Evolutionary conservation across 768 basidiomycete genomes (phyloP).

Genomic region (Auriscalpium vulgare): DNA sequence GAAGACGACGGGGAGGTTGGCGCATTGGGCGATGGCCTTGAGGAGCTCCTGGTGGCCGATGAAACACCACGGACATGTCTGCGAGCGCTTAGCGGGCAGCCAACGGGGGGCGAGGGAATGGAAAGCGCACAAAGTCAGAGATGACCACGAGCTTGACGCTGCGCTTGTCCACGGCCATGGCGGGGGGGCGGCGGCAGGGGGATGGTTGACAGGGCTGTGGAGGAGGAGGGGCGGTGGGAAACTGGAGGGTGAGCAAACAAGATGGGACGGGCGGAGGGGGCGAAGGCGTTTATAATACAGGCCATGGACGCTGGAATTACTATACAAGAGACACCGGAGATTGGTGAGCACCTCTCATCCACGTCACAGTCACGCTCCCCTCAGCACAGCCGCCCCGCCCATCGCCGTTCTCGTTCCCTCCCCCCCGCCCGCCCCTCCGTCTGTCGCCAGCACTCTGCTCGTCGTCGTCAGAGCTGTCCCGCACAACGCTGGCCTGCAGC

Average conservation of each 20-base stretch:
- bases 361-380: constrained; percentile 7
- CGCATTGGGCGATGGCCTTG: constrained; percentile 27
- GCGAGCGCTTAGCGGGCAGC: not conserved
- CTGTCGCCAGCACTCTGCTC: not conserved
- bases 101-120: too few relatives aligned
- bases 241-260: not conserved
- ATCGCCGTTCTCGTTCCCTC: not conserved
- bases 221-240: not conserved
- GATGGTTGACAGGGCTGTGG: not conserved
- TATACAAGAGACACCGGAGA: constrained; percentile 6
- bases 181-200: not conserved
- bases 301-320: constrained; percentile 2
- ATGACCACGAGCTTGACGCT: constrained; percentile 17
- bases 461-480: too few relatives aligned
- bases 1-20: constrained; percentile 26
- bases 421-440: not conserved
- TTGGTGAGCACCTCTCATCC: constrained; percentile 9
- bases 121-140: constrained; percentile 27
- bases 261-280: not conserved
- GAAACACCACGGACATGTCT: constrained; percentile 37
- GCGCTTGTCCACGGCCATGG: constrained; percentile 10
- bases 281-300: constrained; percentile 12
- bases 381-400: not conserved
- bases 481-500: too few relatives aligned
- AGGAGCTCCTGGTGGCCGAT: constrained; percentile 33